A percentile compares a stretch with the other conserved stretches of the same genome.
phyloP scores from a whole-genome alignment of 1,284 basidiomycete species.

The Hymenochaete sp. region DNA sequence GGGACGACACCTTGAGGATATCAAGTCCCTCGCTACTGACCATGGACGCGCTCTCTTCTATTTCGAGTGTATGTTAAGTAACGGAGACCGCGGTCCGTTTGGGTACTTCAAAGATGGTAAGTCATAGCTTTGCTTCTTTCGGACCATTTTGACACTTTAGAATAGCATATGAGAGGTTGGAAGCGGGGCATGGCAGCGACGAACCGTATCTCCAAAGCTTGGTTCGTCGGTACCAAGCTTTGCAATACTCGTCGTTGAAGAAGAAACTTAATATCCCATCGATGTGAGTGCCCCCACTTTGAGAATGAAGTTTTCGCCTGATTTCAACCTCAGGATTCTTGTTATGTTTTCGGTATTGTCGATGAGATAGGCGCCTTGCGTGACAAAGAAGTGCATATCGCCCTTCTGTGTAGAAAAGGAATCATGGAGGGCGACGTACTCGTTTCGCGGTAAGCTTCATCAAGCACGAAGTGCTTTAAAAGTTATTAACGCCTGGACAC shows the following conservation, averaged over 20 bases:
- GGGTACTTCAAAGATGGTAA: too few species aligned
- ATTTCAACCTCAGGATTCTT: slow-evolving; percentile 18
- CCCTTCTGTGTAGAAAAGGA: slow-evolving; percentile 19
- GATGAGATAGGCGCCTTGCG: slow-evolving; percentile 21
- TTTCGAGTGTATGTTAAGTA: too few species aligned
- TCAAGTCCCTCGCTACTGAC: too few species aligned
- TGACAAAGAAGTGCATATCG: slow-evolving; percentile 24
- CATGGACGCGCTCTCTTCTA: too few species aligned
- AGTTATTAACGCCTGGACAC: background rate
- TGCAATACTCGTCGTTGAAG: slow-evolving; percentile 16
- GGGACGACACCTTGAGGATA: too few species aligned
- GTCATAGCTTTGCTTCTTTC: too few species aligned
- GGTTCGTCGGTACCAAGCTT: too few species aligned
- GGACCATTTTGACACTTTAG: too few species aligned
- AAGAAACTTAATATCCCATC: slow-evolving; percentile 23
- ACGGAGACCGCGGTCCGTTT: too few species aligned
- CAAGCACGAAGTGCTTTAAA: background rate
- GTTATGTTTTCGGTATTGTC: slow-evolving; percentile 22
- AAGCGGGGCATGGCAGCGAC: too few species aligned
- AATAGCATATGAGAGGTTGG: too few species aligned
- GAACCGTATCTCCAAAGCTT: too few species aligned
- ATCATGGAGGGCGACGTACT: slow-evolving; percentile 19
- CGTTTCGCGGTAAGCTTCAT: slow-evolving; percentile 16
- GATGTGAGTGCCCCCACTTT: slow-evolving; percentile 16
- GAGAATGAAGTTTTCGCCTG: background rate